phyloP scores from a whole-genome alignment of 2,329 filamentous ascomycete species.

The Fusarium sp. region DNA sequence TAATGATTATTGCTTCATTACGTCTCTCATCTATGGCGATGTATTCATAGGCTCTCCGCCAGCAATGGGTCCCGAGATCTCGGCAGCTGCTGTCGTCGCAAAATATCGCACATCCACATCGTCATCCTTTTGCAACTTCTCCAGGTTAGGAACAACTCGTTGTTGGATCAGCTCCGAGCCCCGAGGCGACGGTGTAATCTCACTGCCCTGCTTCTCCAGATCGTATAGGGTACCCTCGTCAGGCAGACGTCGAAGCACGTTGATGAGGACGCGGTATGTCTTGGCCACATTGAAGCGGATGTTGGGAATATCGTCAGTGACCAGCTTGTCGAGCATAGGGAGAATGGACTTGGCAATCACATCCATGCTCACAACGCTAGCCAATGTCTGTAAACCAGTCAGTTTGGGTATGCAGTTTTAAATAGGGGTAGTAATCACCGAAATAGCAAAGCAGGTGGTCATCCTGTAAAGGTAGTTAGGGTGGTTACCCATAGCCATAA shows the following conservation, averaged over 20 bases:
- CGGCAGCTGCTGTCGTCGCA: conserved; percentile 86
- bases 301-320: conserved; percentile 95
- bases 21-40: conserved; percentile 68
- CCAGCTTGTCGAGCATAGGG: conserved; percentile 95
- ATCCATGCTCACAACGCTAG: conserved; percentile 90
- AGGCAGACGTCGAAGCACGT: conserved; percentile 90
- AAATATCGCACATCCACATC: conserved; percentile 99
- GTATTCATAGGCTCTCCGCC: conserved; percentile 74
- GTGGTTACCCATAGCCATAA: conserved; percentile 97
- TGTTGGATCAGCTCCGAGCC: conserved; percentile 86
- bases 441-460: conserved; percentile 99
- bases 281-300: conserved; percentile 99
- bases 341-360: conserved; percentile 94
- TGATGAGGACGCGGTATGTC: conserved; percentile 91
- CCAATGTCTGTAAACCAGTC: conserved; percentile 76
- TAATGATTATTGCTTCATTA: conserved; percentile 68
- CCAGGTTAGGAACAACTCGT: conserved; percentile 87
- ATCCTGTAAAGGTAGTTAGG: conserved; percentile 99
- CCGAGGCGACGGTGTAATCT: conserved; percentile 73
- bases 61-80: conserved; percentile 60
- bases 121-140: conserved; percentile 96
- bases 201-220: conserved; percentile 80
- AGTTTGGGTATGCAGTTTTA: conserved; percentile 35
- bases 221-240: conserved; percentile 88
- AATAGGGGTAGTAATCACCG: conserved; percentile 71